Evolutionary conservation across 768 basidiomycete genomes (phyloP).

Genomic region (Suillus subalutaceus): DNA sequence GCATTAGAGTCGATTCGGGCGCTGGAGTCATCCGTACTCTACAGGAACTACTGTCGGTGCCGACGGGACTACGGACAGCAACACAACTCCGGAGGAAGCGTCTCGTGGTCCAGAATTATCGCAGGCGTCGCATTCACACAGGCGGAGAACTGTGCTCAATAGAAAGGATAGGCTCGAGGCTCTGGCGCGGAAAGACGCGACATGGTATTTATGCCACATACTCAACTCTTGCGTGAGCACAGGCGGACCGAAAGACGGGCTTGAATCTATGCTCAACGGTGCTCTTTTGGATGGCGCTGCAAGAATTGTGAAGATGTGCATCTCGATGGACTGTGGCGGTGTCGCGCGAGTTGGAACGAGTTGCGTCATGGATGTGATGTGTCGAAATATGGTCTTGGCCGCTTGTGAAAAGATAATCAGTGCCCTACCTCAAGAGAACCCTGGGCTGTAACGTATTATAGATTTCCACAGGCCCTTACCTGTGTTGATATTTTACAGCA

Average conservation of each 20-base stretch:
- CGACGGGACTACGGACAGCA: neutral
- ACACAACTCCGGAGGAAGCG: neutral
- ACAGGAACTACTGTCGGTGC: neutral
- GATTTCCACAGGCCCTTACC: neutral
- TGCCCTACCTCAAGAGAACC: neutral
- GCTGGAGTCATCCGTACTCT: constrained; percentile 28
- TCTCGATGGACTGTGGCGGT: constrained; percentile 2
- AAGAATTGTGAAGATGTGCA: constrained; percentile 20
- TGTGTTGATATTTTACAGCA: neutral
- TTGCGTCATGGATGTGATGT: constrained; percentile 21
- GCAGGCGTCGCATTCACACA: neutral
- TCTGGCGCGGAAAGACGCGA: constrained; percentile 30
- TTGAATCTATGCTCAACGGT: constrained; percentile 13
- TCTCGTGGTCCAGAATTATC: neutral
- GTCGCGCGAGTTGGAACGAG: neutral
- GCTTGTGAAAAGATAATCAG: constrained; percentile 29
- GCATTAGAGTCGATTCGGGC: constrained; percentile 33
- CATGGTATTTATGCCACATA: constrained; percentile 30
- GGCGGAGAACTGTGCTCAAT: constrained; percentile 13
- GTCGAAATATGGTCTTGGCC: constrained; percentile 31
- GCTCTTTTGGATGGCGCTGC: constrained; percentile 28
- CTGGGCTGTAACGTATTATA: constrained; percentile 1
- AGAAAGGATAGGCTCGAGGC: constrained; percentile 24
- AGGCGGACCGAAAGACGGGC: neutral
- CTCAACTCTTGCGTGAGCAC: constrained; percentile 25